phyloP scores from a whole-genome alignment of 352 stramenopile genomes.

The Saprolegnia diclina region DNA sequence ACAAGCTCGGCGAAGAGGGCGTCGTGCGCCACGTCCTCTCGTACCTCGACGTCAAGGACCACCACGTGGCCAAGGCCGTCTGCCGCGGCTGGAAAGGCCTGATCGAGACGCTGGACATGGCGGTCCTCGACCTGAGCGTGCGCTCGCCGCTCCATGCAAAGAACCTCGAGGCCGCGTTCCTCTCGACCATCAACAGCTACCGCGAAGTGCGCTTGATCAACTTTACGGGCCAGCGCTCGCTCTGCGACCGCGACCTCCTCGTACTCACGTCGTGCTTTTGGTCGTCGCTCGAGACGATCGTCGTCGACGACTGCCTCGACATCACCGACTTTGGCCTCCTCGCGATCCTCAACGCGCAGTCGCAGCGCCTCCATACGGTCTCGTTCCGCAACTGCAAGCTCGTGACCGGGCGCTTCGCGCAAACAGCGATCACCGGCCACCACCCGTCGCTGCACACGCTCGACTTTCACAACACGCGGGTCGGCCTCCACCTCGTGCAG shows the following conservation, averaged over 20 bases:
- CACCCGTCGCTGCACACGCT: slow-evolving; percentile 53
- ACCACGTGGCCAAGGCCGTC: slow-evolving; percentile 54
- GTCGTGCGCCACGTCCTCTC: slow-evolving; percentile 55
- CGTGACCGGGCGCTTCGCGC: slow-evolving; percentile 51
- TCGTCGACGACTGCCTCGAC: slow-evolving; percentile 63
- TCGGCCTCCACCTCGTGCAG: slow-evolving; percentile 41
- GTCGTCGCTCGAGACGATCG: slow-evolving; percentile 58
- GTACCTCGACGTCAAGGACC: slow-evolving; percentile 69
- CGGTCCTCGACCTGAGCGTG: slow-evolving; percentile 56
- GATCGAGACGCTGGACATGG: slow-evolving; percentile 62
- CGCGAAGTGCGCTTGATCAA: slow-evolving; percentile 50
- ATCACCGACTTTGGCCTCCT: slow-evolving; percentile 74
- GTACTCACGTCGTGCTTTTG: slow-evolving; percentile 79
- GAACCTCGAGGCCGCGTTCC: slow-evolving; percentile 54
- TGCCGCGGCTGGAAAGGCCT: slow-evolving; percentile 55
- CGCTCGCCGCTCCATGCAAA: slow-evolving; percentile 43
- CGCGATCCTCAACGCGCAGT: slow-evolving; percentile 78
- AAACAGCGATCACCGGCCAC: slow-evolving; percentile 39
- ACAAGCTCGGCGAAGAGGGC: slow-evolving; percentile 30
- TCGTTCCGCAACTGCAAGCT: slow-evolving; percentile 76
- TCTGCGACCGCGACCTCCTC: slow-evolving; percentile 65
- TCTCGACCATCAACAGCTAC: slow-evolving; percentile 63
- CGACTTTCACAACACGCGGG: slow-evolving; percentile 63
- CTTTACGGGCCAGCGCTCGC: slow-evolving; percentile 60
- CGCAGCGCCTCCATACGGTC: slow-evolving; percentile 49